These are phyloP conservation scores for Claviceps purpurea DNA, from an alignment of 2,329 filamentous ascomycete genomes.

Conservation along the genomic window DNA sequence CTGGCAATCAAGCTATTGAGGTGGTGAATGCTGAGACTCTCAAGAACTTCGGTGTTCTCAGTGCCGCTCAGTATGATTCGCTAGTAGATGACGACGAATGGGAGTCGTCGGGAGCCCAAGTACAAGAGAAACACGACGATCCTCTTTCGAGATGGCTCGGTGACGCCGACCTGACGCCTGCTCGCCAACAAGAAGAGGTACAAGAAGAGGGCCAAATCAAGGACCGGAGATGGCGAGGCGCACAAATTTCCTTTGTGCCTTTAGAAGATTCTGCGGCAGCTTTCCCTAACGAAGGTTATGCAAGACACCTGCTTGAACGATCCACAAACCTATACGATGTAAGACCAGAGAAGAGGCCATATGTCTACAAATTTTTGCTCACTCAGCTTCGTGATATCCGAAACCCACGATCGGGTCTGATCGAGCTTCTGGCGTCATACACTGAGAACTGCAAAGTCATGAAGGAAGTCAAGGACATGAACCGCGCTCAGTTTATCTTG, in stretches of 20 bases:
- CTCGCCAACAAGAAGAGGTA: background rate
- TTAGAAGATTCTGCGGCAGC: background rate
- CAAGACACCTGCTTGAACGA: background rate
- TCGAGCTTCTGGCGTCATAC: constrained; percentile 35
- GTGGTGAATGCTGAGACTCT: constrained; percentile 42
- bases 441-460: constrained; percentile 34
- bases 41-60: constrained; percentile 42
- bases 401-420: background rate
- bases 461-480: constrained; percentile 44
- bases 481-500: constrained; percentile 33
- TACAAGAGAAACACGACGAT: background rate
- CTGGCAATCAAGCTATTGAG: constrained; percentile 17
- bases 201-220: background rate
- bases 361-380: constrained; percentile 2
- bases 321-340: constrained; percentile 1
- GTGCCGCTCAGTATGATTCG: constrained; percentile 47
- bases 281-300: background rate
- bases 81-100: constrained; percentile 37
- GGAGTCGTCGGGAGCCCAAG: constrained; percentile 8
- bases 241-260: constrained; percentile 23
- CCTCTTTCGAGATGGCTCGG: constrained; percentile 9
- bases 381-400: background rate
- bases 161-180: background rate
- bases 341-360: background rate
- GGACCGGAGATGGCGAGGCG: background rate